Evolutionary conservation across 768 basidiomycete genomes (phyloP).

Genomic region (Mrakia gelida): DNA sequence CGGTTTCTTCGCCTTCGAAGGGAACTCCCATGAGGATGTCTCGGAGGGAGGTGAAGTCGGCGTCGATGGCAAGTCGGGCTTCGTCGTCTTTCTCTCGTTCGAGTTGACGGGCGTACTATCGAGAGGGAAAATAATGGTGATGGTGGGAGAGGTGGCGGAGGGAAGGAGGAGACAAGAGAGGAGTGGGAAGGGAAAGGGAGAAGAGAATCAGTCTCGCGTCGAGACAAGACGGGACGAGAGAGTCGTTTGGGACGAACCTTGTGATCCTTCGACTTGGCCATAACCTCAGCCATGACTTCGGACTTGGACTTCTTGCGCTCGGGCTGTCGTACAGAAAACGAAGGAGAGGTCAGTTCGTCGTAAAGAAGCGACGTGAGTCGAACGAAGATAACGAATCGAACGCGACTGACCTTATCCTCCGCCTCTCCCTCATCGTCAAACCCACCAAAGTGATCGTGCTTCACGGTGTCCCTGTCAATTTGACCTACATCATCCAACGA

Average conservation of each 20-base stretch:
- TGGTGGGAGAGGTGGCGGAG: too few relatives aligned
- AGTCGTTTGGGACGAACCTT: constrained; percentile 59
- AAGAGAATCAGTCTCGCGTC: background rate
- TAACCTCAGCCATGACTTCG: constrained; percentile 96
- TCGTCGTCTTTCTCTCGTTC: constrained; percentile 80
- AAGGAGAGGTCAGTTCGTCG: constrained; percentile 26
- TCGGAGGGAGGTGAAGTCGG: constrained; percentile 76
- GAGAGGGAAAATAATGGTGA: too few relatives aligned
- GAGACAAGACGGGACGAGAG: background rate
- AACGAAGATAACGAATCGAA: constrained; percentile 44
- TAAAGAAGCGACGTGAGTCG: background rate
- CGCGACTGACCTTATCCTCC: constrained; percentile 44
- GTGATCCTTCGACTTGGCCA: constrained; percentile 93
- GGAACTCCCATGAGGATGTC: constrained; percentile 59
- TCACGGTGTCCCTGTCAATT: constrained; percentile 64
- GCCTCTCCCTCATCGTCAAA: constrained; percentile 64
- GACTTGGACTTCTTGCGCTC: constrained; percentile 83
- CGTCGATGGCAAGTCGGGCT: constrained; percentile 80
- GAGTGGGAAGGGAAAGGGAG: background rate
- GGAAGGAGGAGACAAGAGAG: background rate
- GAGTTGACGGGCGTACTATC: constrained; percentile 76
- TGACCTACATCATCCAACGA: constrained; percentile 50
- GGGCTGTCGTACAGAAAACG: constrained; percentile 51
- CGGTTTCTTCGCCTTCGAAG: constrained; percentile 29
- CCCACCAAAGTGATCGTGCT: constrained; percentile 75